phyloP scores from a whole-genome alignment of 805 yeast species.

The Candida anglica region DNA sequence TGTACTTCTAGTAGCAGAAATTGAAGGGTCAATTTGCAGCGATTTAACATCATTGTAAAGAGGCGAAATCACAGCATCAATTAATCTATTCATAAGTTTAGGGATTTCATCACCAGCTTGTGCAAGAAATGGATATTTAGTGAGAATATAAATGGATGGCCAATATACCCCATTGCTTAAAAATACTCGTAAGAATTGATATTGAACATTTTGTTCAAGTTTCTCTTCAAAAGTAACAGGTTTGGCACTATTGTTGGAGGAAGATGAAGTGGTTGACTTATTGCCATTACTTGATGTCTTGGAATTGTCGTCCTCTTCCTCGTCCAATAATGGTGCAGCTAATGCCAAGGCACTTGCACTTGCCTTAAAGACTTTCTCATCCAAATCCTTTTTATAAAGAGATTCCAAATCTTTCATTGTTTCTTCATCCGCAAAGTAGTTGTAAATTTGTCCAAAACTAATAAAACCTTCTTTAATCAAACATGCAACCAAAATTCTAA shows the following conservation, averaged over 20 bases:
- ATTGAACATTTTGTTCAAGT: slow-evolving; percentile 14
- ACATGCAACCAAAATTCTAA: slow-evolving; percentile 45
- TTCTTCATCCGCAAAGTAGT: slow-evolving; percentile 45
- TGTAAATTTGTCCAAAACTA: slow-evolving; percentile 58
- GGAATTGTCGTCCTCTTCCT: slow-evolving; percentile 49
- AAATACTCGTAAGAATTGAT: slow-evolving; percentile 46
- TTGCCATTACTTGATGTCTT: slow-evolving; percentile 3
- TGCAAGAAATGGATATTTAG: slow-evolving; percentile 59
- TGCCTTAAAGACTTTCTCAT: slow-evolving; percentile 56
- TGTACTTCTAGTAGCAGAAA: slow-evolving; percentile 1
- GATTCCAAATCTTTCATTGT: slow-evolving; percentile 43
- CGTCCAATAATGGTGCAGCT: slow-evolving; percentile 78
- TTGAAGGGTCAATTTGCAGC: slow-evolving; percentile 10
- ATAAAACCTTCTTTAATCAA: slow-evolving; percentile 65
- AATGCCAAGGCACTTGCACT: slow-evolving; percentile 77
- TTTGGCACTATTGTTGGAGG: background rate
- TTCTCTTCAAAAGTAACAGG: slow-evolving; percentile 2
- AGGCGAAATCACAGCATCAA: slow-evolving; percentile 48
- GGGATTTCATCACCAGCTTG: slow-evolving; percentile 49
- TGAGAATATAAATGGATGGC: slow-evolving; percentile 57
- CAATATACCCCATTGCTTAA: slow-evolving; percentile 58
- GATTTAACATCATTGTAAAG: slow-evolving; percentile 21
- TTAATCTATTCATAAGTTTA: slow-evolving; percentile 44
- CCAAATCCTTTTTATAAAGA: slow-evolving; percentile 42
- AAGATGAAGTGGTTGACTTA: background rate